These are phyloP conservation scores for Aegilops tauschii DNA, from an alignment of 176 grass and related monocot genomes.

Conservation along the genomic window DNA sequence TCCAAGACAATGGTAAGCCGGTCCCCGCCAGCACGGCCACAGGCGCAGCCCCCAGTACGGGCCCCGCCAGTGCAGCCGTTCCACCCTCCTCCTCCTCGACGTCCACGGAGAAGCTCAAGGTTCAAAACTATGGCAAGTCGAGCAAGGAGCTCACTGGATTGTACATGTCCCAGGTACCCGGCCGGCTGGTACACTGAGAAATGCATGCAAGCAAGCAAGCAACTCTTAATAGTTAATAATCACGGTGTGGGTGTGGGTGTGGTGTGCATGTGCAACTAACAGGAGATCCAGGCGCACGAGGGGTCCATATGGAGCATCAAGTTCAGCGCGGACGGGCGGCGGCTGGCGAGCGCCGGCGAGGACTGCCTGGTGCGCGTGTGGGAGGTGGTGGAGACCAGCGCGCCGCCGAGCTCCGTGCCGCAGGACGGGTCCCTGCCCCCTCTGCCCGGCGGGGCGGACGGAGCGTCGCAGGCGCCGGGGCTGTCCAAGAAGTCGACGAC, in stretches of 20 bases:
- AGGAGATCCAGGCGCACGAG: slow-evolving; percentile 79
- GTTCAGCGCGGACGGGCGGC: slow-evolving; percentile 68
- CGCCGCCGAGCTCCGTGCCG: slow-evolving; percentile 34
- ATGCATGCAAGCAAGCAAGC: too few relatives aligned
- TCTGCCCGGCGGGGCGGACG: not conserved
- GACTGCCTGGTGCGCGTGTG: slow-evolving; percentile 78
- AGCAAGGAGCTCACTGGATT: slow-evolving; percentile 85
- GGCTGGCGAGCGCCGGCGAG: slow-evolving; percentile 81
- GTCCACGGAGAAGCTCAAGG: slow-evolving; percentile 61
- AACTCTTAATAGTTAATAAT: too few relatives aligned
- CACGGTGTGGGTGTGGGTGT: too few relatives aligned
- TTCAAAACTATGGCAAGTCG: slow-evolving; percentile 84
- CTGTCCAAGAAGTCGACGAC: slow-evolving; percentile 44
- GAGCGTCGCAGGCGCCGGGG: not conserved
- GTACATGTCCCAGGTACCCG: slow-evolving; percentile 64
- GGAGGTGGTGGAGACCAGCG: slow-evolving; percentile 60
- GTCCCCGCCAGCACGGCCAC: not conserved
- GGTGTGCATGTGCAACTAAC: not conserved
- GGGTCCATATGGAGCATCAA: slow-evolving; percentile 91
- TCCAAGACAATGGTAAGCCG: slow-evolving; percentile 57
- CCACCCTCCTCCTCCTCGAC: not conserved
- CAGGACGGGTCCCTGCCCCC: slow-evolving; percentile 28
- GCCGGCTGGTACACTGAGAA: too few relatives aligned
- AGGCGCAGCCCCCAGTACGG: not conserved
- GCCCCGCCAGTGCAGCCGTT: not conserved